phyloP scores from a whole-genome alignment of 768 basidiomycete genomes.

The Leccinum pellstonianum region DNA sequence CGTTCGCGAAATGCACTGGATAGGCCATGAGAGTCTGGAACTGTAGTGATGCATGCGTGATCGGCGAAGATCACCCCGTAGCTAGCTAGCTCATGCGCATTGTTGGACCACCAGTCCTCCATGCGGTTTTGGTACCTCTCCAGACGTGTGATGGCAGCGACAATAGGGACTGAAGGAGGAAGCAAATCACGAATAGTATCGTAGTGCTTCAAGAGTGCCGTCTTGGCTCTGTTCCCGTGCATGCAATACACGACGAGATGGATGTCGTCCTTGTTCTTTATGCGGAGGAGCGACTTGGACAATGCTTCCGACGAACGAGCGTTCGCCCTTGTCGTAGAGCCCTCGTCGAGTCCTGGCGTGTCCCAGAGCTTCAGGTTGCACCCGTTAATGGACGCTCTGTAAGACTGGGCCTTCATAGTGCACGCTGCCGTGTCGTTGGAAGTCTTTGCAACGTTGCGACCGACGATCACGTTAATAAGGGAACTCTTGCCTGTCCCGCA shows the following conservation, averaged over 20 bases:
- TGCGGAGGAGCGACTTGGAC: conserved; percentile 8
- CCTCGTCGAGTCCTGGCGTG: conserved; percentile 18
- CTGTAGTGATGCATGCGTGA: conserved; percentile 22
- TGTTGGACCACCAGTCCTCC: conserved; percentile 25
- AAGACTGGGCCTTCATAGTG: conserved; percentile 9
- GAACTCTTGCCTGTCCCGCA: conserved; percentile 28
- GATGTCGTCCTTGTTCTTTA: conserved; percentile 8
- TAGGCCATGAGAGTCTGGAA: conserved; percentile 8
- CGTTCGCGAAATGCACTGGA: conserved; percentile 11
- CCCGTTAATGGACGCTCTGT: conserved; percentile 17
- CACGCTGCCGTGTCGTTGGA: conserved; percentile 23
- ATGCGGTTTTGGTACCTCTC: conserved; percentile 21
- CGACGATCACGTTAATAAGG: conserved; percentile 23
- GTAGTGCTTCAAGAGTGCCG: conserved; percentile 18
- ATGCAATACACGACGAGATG: conserved; percentile 26
- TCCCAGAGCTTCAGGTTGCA: conserved; percentile 15
- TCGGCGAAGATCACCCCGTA: conserved; percentile 18
- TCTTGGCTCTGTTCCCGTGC: conserved; percentile 20
- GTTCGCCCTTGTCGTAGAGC: conserved; percentile 5
- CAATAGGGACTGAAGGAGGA: conserved; percentile 14
- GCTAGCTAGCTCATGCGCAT: conserved; percentile 10
- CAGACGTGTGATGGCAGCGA: conserved; percentile 19
- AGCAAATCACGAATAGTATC: conserved; percentile 7
- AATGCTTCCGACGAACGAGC: conserved; percentile 3
- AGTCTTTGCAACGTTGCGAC: conserved; percentile 10